A percentile compares a stretch with the other conserved stretches of the same genome.
These are phyloP conservation scores for Flaveria brownii DNA, from an alignment of 129 eudicot species.

Conservation along the genomic window DNA sequence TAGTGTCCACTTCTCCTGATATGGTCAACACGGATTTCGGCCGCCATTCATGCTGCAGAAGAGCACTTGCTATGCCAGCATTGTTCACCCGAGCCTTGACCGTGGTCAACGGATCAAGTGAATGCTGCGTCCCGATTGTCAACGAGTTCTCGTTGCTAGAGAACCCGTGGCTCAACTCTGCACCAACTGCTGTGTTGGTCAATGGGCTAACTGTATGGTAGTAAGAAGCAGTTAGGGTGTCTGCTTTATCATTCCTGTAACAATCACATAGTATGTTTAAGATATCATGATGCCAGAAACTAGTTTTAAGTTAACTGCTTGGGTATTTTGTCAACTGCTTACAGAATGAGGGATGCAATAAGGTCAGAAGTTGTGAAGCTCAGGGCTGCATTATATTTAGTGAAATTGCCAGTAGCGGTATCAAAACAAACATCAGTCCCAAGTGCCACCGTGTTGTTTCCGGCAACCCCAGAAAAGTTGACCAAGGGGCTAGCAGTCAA, in stretches of 20 bases:
- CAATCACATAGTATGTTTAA: neutral
- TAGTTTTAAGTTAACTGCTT: neutral
- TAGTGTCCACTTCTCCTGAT: slow-evolving; percentile 86
- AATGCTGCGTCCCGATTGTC: slow-evolving; percentile 76
- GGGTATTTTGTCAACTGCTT: slow-evolving; percentile 26
- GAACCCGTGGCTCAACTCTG: slow-evolving; percentile 80
- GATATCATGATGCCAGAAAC: neutral
- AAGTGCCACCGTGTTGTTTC: slow-evolving; percentile 55
- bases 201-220: slow-evolving; percentile 75
- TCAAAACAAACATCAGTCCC: slow-evolving; percentile 89
- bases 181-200: slow-evolving; percentile 83
- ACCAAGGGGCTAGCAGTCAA: slow-evolving; percentile 82
- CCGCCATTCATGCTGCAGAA: slow-evolving; percentile 85
- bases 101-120: slow-evolving; percentile 64
- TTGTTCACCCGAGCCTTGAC: slow-evolving; percentile 82
- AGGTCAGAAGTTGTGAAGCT: slow-evolving; percentile 71
- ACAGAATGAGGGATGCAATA: slow-evolving; percentile 75
- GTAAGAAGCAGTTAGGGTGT: slow-evolving; percentile 71
- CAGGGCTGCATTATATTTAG: slow-evolving; percentile 73
- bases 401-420: slow-evolving; percentile 68
- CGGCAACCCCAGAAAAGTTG: slow-evolving; percentile 87
- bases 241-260: slow-evolving; percentile 73
- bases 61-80: slow-evolving; percentile 77
- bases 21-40: slow-evolving; percentile 72
- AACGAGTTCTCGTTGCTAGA: slow-evolving; percentile 79